A percentile compares a stretch with the other conserved stretches of the same genome.
Conservation (phyloP, 2,329 filamentous ascomycete species). For the Penicillium brevicompactum region DNA sequence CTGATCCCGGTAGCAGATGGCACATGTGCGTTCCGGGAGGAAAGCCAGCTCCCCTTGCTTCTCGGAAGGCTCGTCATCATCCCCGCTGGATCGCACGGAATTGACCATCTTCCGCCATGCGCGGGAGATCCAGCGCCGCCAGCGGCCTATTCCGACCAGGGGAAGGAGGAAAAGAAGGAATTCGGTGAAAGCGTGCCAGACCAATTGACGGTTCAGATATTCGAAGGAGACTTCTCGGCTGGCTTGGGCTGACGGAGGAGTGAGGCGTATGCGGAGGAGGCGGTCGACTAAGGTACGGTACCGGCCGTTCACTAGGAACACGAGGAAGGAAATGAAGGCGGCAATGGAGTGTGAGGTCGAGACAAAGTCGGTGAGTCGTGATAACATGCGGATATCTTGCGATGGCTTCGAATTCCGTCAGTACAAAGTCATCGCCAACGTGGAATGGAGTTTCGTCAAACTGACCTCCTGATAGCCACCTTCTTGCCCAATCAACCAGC, state of each 20-base stretch:
- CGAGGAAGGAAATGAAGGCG: slow-evolving; percentile 80
- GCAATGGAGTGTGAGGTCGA: slow-evolving; percentile 78
- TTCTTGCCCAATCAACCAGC: slow-evolving; percentile 75
- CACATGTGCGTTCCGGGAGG: slow-evolving; percentile 89
- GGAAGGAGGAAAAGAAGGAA: slow-evolving; percentile 97
- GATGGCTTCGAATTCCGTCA: slow-evolving; percentile 42
- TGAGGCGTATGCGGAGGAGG: slow-evolving; percentile 78
- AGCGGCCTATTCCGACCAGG: slow-evolving; percentile 89
- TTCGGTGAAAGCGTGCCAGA: slow-evolving; percentile 99
- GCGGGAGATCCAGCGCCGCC: slow-evolving; percentile 84
- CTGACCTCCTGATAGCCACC: slow-evolving; percentile 68
- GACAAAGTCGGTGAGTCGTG: slow-evolving; percentile 67
- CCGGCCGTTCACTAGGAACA: slow-evolving; percentile 86
- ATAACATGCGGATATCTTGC: slow-evolving; percentile 59
- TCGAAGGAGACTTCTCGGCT: slow-evolving; percentile 94
- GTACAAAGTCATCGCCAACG: not conserved
- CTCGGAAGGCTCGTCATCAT: slow-evolving; percentile 52
- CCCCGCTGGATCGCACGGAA: slow-evolving; percentile 55
- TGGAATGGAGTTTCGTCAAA: not conserved
- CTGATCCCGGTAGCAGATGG: slow-evolving; percentile 94
- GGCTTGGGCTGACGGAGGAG: slow-evolving; percentile 81
- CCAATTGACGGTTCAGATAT: slow-evolving; percentile 93
- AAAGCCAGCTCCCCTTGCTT: slow-evolving; percentile 76
- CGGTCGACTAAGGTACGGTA: slow-evolving; percentile 91
- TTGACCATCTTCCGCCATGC: slow-evolving; percentile 81